Evolutionary conservation across 352 stramenopile species (phyloP), one percentile per base, ranked within the genome.

Genomic region (Phytophthora sp.): DNA sequence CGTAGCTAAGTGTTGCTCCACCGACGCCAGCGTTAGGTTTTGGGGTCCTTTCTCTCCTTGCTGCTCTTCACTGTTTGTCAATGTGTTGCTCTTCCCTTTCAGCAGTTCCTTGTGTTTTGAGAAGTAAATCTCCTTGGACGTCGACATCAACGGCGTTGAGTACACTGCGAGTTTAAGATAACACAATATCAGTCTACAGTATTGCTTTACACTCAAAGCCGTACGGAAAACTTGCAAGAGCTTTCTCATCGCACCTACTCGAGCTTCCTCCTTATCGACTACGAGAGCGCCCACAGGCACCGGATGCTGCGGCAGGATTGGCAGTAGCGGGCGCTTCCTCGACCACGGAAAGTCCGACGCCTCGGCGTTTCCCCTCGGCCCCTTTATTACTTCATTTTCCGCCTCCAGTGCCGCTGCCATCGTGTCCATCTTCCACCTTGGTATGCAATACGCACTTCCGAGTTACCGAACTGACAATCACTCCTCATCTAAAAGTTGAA

Each of bases 61-160:
- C 3, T 57, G 33, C 12, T 67, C 27, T 12, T 57, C 49, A 35
- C 12, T 46, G 27, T 35, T 51, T n/a, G 42, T 41, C n/a, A 31
- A 7, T 9, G 16, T 7, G 21, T 56, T 36, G 18, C n/a, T 46
- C 7, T 35, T 47, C 7, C 45, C 42, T 47, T 62, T 66, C 36
- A 71, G 26, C 21, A 65, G 7, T 6, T 73, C 50, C 46, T 61
- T 66, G 56, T 77, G 72, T 26, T 75, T 81, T n/a, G 60, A 45
- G 20, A 71, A 76, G 31, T 74, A 70, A 18, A 81, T 81, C 27
- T 84, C 73, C 49, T 81, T 77, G 18, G 73, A 63, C 27, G 77
- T 76, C 13, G 73, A 73, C 27, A 66, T 69, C 24, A 84, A 36
- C 2, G 76, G 76, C 1, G 70, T 66, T 49, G 78, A 46, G 30